A percentile compares a stretch with the other conserved stretches of the same genome.
Evolutionary conservation across 176 grass and related monocot species (phyloP).

Genomic region (Triticum turgidum): DNA sequence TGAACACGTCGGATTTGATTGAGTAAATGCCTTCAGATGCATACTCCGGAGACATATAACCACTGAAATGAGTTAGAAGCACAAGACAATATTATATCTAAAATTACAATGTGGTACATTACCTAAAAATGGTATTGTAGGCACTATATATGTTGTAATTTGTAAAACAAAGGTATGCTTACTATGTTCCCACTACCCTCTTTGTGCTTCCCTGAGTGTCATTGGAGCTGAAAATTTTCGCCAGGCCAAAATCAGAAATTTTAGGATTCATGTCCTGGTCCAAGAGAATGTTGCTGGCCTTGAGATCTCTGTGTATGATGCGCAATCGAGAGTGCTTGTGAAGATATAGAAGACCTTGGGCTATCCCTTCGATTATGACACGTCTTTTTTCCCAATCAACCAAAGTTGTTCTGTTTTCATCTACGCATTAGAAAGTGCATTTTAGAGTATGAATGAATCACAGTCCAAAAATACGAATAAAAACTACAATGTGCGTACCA

Average conservation of each 20-base stretch:
- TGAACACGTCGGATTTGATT: neutral
- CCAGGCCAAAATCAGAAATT: slow-evolving; percentile 40
- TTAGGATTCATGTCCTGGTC: slow-evolving; percentile 35
- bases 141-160: neutral
- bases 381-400: slow-evolving; percentile 20
- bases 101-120: too few relatives aligned
- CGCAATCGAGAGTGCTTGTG: slow-evolving; percentile 35
- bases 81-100: neutral
- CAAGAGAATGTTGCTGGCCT: slow-evolving; percentile 43
- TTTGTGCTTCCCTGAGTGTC: slow-evolving; percentile 32
- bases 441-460: neutral
- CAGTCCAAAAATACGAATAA: neutral
- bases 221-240: slow-evolving; percentile 33
- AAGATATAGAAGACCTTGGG: slow-evolving; percentile 42
- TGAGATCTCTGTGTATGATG: slow-evolving; percentile 25
- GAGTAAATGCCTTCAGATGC: neutral
- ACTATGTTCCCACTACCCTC: slow-evolving; percentile 39
- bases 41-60: neutral
- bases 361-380: slow-evolving; percentile 25
- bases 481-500: neutral
- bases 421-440: neutral
- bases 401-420: neutral
- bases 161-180: slow-evolving; percentile 3
- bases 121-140: neutral
- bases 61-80: neutral